These are phyloP conservation scores for Pseudocercospora fijiensis DNA, from an alignment of 2,329 filamentous ascomycete species.

Conservation along the genomic window DNA sequence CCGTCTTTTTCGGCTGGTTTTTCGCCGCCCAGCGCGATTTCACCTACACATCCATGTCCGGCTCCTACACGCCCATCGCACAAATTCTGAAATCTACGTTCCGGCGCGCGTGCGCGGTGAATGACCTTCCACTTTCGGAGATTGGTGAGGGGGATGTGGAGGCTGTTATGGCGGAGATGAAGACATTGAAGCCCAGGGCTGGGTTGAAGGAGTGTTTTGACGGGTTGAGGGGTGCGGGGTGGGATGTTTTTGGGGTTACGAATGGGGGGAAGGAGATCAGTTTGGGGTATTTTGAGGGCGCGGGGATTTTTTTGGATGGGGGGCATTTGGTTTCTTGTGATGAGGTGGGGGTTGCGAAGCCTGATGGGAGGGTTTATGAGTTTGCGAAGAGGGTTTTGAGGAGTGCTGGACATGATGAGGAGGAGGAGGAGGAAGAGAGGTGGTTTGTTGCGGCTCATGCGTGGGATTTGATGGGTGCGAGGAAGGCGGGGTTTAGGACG, in stretches of 20 bases:
- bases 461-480: slow-evolving; percentile 34
- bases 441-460: slow-evolving; percentile 37
- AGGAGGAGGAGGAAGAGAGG: slow-evolving; percentile 28
- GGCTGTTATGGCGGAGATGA: slow-evolving; percentile 32
- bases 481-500: slow-evolving; percentile 37
- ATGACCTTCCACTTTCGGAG: slow-evolving; percentile 26
- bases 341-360: slow-evolving; percentile 34
- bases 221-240: slow-evolving; percentile 30
- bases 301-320: slow-evolving; percentile 30
- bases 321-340: slow-evolving; percentile 35
- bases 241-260: slow-evolving; percentile 36
- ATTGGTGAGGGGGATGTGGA: slow-evolving; percentile 32
- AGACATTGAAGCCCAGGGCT: slow-evolving; percentile 21
- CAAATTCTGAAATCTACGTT: slow-evolving; percentile 32
- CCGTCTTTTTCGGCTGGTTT: slow-evolving; percentile 36
- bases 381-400: slow-evolving; percentile 29
- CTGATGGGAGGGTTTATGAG: slow-evolving; percentile 33
- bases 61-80: slow-evolving; percentile 34
- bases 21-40: slow-evolving; percentile 36
- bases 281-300: slow-evolving; percentile 34
- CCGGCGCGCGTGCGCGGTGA: slow-evolving; percentile 30
- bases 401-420: slow-evolving; percentile 22
- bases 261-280: slow-evolving; percentile 35
- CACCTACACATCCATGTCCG: slow-evolving; percentile 33
- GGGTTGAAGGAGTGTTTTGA: slow-evolving; percentile 35